phyloP scores from a whole-genome alignment of 2,329 filamentous ascomycete genomes.

The Hypoxylon sp. region DNA sequence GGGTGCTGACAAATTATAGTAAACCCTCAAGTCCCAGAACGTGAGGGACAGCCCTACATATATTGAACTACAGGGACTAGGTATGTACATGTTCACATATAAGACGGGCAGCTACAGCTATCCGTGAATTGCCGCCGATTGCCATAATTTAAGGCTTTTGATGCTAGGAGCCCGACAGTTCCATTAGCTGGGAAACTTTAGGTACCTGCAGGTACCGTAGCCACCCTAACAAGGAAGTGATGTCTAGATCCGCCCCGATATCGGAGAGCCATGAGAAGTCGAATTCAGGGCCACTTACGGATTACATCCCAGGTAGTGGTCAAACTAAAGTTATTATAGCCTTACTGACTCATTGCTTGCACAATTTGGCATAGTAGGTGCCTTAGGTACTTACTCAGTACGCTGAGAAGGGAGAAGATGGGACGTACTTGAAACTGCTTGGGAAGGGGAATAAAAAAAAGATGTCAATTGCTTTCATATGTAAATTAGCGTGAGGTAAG shows the following conservation, averaged over 20 bases:
- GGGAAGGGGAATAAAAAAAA: background rate
- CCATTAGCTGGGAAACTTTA: constrained; percentile 16
- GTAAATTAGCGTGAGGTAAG: constrained; percentile 10
- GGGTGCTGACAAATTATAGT: background rate
- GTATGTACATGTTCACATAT: background rate
- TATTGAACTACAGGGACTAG: background rate
- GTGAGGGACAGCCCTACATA: background rate
- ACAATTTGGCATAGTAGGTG: background rate
- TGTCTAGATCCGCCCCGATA: constrained; percentile 16
- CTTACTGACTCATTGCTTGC: constrained; percentile 18
- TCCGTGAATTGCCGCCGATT: background rate
- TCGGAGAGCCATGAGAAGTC: constrained; percentile 11
- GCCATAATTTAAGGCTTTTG: constrained; percentile 15
- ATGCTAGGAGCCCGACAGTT: background rate
- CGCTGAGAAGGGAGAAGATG: background rate
- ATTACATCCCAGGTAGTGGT: background rate
- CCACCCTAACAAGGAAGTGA: background rate
- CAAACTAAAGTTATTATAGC: background rate
- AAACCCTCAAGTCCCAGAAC: background rate
- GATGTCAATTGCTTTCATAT: constrained; percentile 9
- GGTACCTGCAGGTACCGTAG: background rate
- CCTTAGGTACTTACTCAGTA: background rate
- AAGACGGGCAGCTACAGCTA: background rate
- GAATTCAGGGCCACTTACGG: background rate
- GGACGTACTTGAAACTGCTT: background rate